Evolutionary conservation across 805 yeast genomes (phyloP), one percentile per base, ranked within the genome.

Genomic region (Myxozyma geophila): DNA sequence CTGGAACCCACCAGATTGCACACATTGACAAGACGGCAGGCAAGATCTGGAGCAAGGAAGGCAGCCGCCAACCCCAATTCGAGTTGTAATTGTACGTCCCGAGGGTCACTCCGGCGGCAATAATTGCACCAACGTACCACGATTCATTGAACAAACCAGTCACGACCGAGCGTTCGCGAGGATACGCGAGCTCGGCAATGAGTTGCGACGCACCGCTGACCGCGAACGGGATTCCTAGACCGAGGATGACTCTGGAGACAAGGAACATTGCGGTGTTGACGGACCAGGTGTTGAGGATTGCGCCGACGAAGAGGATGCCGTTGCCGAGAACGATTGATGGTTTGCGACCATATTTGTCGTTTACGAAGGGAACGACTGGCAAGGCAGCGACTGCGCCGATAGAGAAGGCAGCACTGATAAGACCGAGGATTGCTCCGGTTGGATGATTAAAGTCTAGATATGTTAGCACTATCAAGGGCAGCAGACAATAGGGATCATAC

Each of bases 81-180:
- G 19, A 19, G 35, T 21, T 13, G 1, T 41, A 33, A n/a, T 21
- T 13, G 23, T 46, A 40, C 0, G 70, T 73, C 74, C 64, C 68
- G 23, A 39, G 41, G 17, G 67, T 48, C 7, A 54, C 62, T 33
- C 63, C 57, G 7, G 68, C 41, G 5, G 68, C 67, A 33, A 63
- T 72, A 58, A 82, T 71, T n/a, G 85, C 83, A 54, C 87, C 87
- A 46, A 81, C 70, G 68, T 81, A 82, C 85, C 84, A 82, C 61
- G 79, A 78, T 19, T 66, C 77, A 71, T 83, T 83, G 74, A 78
- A 83, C 59, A 79, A 73, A n/a, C 83, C 76, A 37, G 84, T 80
- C 53, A 76, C 65, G 41, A 75, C 73, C 10, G 59, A 48, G 21
- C 67, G 65, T 5, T 50, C 40, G 17, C 35, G 41, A 33, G 67